Evolutionary conservation across 2,329 filamentous ascomycete genomes (phyloP).

Genomic region (Neofusicoccum umdonicola): DNA sequence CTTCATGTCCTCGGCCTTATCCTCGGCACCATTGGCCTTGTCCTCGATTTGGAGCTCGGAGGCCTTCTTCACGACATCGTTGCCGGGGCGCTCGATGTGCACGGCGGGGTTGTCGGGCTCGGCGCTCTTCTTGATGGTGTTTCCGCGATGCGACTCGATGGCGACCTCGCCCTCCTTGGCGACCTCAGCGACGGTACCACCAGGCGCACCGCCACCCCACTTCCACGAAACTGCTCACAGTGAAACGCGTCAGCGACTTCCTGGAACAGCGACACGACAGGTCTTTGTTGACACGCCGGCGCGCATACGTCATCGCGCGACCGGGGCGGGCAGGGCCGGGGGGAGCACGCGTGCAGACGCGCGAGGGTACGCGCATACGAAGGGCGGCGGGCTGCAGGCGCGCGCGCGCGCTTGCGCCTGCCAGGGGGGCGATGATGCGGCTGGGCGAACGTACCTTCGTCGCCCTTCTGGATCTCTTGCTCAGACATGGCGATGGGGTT

Average conservation of each 20-base stretch:
- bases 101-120: constrained; percentile 61
- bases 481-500: constrained; percentile 14
- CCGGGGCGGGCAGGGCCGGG: background rate
- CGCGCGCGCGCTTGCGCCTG: too few species aligned
- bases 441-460: constrained; percentile 16
- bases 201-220: constrained; percentile 56
- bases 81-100: constrained; percentile 57
- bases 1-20: constrained; percentile 23
- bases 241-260: background rate
- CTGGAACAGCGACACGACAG: background rate
- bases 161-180: constrained; percentile 59
- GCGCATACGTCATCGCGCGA: constrained; percentile 13
- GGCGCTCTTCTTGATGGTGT: constrained; percentile 63
- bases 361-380: background rate
- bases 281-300: background rate
- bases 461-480: constrained; percentile 18
- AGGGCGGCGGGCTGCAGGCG: background rate
- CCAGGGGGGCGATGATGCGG: background rate
- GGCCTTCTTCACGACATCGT: constrained; percentile 64
- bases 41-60: constrained; percentile 59
- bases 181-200: constrained; percentile 56
- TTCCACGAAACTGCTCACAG: constrained; percentile 58
- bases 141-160: constrained; percentile 61
- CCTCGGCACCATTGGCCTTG: constrained; percentile 34
- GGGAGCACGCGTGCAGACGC: constrained; percentile 3